Percentiles rank a stretch among this genome's conserved stretches.
These are phyloP conservation scores for Russula earlei DNA, from an alignment of 768 basidiomycete species.

Conservation along the genomic window DNA sequence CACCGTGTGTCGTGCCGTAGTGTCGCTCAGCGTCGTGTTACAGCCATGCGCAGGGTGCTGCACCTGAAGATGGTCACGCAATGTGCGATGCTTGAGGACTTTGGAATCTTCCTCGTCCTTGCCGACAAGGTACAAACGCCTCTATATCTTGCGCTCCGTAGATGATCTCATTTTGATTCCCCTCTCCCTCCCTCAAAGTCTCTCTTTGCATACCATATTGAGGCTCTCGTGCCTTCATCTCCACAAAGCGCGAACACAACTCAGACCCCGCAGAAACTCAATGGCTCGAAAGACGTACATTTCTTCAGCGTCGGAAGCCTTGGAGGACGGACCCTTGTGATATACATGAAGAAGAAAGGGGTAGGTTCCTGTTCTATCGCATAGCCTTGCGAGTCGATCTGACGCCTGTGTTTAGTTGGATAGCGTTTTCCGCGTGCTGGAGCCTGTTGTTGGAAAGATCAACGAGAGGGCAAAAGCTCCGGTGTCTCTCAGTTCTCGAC, in stretches of 20 bases:
- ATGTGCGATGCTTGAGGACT: conserved; percentile 92
- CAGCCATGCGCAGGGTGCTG: conserved; percentile 87
- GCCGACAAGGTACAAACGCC: conserved; percentile 64
- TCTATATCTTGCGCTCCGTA: neutral
- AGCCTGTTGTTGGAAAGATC: conserved; percentile 88
- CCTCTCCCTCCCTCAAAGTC: conserved; percentile 35
- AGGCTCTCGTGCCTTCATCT: conserved; percentile 88
- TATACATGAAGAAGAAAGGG: conserved; percentile 95
- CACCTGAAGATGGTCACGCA: conserved; percentile 92
- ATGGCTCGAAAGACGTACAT: conserved; percentile 84
- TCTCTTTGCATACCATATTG: conserved; percentile 90
- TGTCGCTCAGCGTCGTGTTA: neutral
- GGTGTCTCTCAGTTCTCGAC: conserved; percentile 58
- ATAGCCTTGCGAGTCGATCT: conserved; percentile 18
- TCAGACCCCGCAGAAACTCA: conserved; percentile 83
- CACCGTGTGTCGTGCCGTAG: neutral
- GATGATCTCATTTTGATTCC: neutral
- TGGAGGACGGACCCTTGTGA: conserved; percentile 78
- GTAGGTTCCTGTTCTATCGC: conserved; percentile 28
- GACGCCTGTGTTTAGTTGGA: conserved; percentile 42
- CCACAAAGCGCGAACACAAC: conserved; percentile 55
- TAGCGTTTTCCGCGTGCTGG: conserved; percentile 94
- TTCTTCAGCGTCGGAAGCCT: conserved; percentile 93
- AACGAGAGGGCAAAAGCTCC: conserved; percentile 67
- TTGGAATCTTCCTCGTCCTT: conserved; percentile 91